Conservation (phyloP, 2,329 filamentous ascomycete genomes). For the Aspergillus ochraceoroseus region DNA sequence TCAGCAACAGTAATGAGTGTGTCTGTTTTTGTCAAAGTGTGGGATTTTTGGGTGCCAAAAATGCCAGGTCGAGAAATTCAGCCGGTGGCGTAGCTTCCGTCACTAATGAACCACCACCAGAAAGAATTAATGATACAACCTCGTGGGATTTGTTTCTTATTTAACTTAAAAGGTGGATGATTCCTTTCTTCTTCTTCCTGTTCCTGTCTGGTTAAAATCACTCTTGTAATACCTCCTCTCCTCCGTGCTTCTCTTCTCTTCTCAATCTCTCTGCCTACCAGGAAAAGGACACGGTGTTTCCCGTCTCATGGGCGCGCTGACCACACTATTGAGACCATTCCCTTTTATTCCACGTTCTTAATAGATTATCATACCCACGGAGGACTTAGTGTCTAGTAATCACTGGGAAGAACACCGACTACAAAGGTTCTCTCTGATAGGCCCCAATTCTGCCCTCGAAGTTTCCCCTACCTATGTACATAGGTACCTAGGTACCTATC, state of each 20-base stretch:
- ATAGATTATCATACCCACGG: no score
- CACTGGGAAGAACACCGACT: constrained; percentile 14
- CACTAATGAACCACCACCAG: constrained; percentile 32
- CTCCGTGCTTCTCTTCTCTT: not conserved
- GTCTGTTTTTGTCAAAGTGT: constrained; percentile 25
- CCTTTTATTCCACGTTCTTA: constrained; percentile 8
- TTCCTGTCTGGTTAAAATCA: no score
- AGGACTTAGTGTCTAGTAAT: no score
- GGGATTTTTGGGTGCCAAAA: constrained; percentile 35
- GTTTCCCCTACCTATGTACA: no score
- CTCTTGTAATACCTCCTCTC: no score
- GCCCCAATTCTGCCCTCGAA: constrained; percentile 12
- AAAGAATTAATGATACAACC: no score
- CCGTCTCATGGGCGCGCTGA: constrained; percentile 12
- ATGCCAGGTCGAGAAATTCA: constrained; percentile 36
- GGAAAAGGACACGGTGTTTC: constrained; percentile 33
- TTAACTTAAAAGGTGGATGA: no score
- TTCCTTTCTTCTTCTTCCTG: no score
- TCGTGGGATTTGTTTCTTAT: no score
- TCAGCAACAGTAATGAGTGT: constrained; percentile 8
- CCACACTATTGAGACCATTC: constrained; percentile 2
- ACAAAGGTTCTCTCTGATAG: constrained; percentile 19
- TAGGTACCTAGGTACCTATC: no score
- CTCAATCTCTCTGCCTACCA: constrained; percentile 11
- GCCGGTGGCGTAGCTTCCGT: constrained; percentile 38